Evolutionary conservation across 2,329 filamentous ascomycete genomes (phyloP), one percentile per base, ranked within the genome.

Genomic region (Fragosphaeria purpurea): DNA sequence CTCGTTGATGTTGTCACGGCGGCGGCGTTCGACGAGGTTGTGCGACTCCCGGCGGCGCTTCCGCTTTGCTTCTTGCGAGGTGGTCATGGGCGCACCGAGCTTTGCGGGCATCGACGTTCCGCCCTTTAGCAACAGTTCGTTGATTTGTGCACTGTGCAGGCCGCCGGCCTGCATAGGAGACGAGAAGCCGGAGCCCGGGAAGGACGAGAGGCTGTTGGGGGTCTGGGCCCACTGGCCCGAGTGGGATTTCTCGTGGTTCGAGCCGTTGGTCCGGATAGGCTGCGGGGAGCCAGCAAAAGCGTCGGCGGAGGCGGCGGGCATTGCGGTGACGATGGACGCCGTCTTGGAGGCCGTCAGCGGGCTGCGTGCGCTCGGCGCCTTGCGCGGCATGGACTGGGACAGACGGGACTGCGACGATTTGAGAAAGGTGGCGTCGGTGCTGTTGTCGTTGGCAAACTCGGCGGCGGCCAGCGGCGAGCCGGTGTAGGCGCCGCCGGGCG

Each of bases 1-100:
- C 68, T 98, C 93, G 60, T 98, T 98, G 74, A 98, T 98, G 64
- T 97, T 97, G 70, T 97, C 93, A 55, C 93, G 82, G 55, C 93
- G 85, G 47, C 93, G 84, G 51, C 93, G 88, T 71, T 98, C 93
- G 9, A 98, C 93, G 40, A 95, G 76, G 64, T 98, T 97, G 71
- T 98, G 93, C 1, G 91, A 97, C 62, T 96, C 93, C 40, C 93
- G 80, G 53, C 93, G 82, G 54, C 90, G 80, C 65, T 91, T 88
- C 59, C 89, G 81, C 78, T 97, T 97, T 61, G 90, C 89, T 65
- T 97, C 93, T 62, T 95, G 89, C 1, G 88, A 85, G 50, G 93
- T 87, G 48, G 63, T 61, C 40, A 64, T 65, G 12, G 70, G 62
- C 38, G 65, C 65, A 49, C 77, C 78, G 47, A 96, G 82, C 70